Conservation (phyloP, 208 protist genomes). For the Histomonas meleagridis region DNA sequence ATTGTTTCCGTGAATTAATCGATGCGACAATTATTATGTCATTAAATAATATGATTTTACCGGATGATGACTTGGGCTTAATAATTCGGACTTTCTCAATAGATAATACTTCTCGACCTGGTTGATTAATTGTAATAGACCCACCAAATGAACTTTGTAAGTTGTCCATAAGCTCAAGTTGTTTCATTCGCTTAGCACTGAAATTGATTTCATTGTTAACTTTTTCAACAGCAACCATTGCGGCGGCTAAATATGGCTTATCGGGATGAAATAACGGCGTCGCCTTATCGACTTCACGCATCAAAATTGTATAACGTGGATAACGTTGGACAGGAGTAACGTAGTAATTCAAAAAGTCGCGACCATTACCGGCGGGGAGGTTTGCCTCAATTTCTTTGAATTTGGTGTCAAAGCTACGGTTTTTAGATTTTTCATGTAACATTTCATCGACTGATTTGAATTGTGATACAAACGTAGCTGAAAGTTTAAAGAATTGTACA, state of each 20-base stretch:
- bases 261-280: not conserved
- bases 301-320: not conserved
- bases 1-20: not conserved
- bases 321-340: constrained; percentile 26
- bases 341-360: not conserved
- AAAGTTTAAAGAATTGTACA: not conserved
- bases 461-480: not conserved
- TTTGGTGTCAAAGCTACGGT: not conserved
- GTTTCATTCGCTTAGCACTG: not conserved
- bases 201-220: not conserved
- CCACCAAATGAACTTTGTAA: not conserved
- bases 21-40: not conserved
- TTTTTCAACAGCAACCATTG: not conserved
- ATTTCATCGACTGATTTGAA: not conserved
- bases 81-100: not conserved
- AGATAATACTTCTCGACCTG: not conserved
- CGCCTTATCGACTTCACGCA: not conserved
- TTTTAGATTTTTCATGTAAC: not conserved
- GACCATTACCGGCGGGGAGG: not conserved
- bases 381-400: constrained; percentile 29
- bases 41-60: constrained; percentile 2
- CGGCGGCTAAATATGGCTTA: not conserved
- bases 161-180: not conserved
- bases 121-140: not conserved
- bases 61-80: not conserved